These are phyloP conservation scores for Blastobotrys mokoenaii DNA, from an alignment of 805 yeast genomes.

Conservation along the genomic window DNA sequence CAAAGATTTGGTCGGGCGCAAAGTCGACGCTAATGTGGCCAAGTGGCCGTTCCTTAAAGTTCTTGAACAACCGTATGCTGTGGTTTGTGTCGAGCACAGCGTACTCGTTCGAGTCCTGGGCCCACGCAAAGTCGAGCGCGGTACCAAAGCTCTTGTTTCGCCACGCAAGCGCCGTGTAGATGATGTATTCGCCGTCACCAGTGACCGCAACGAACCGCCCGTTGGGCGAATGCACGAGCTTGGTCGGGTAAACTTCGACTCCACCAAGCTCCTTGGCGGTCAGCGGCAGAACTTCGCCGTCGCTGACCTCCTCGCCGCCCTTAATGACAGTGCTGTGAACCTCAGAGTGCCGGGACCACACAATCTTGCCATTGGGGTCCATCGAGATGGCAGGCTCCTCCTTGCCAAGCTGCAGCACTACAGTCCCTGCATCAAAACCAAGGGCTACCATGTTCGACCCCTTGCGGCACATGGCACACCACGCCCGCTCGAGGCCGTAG, in stretches of 20 bases:
- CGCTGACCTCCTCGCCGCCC: constrained; percentile 56
- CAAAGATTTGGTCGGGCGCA: constrained; percentile 64
- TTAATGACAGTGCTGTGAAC: constrained; percentile 77
- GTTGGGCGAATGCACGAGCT: constrained; percentile 86
- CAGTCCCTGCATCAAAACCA: constrained; percentile 92
- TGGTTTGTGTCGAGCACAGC: constrained; percentile 70
- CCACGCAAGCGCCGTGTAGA: constrained; percentile 97
- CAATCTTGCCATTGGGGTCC: constrained; percentile 87
- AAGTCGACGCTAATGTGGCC: constrained; percentile 59
- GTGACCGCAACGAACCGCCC: constrained; percentile 95
- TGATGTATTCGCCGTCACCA: constrained; percentile 96
- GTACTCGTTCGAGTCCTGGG: constrained; percentile 77
- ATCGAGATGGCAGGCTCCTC: constrained; percentile 90
- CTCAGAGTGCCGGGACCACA: constrained; percentile 87
- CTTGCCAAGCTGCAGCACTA: constrained; percentile 82
- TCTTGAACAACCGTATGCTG: constrained; percentile 62
- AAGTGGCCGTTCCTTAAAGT: constrained; percentile 70
- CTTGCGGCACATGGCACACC: constrained; percentile 81
- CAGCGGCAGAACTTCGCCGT: constrained; percentile 72
- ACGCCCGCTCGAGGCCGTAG: constrained; percentile 88
- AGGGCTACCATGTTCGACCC: constrained; percentile 74
- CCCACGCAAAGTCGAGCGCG: constrained; percentile 92
- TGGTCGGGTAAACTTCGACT: constrained; percentile 85
- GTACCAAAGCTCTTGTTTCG: constrained; percentile 88
- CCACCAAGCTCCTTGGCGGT: constrained; percentile 89